Evolutionary conservation across 176 grass and related monocot genomes (phyloP), one percentile per base, ranked within the genome.

Genomic region (Dactylis glomerata): DNA sequence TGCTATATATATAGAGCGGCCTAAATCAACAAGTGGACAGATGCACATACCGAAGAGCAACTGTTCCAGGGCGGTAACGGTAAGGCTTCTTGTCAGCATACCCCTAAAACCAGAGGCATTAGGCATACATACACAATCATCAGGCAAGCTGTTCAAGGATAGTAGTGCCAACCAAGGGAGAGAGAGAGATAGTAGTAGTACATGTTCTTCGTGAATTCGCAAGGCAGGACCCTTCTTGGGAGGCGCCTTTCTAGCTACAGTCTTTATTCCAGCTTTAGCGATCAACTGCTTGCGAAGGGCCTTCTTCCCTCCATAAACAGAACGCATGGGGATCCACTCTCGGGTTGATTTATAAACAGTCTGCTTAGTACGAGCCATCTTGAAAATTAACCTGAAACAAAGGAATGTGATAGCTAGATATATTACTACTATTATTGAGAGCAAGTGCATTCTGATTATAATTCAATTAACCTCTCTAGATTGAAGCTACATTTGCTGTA

Each of bases 71-170:
- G 27, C 89, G 79, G 89, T 93, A 97, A 0, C 92, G 40, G 79
- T 97, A 91, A 0, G 95, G 95, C 91, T 95, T 98, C 92, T 93
- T 93, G 38, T 33, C 62, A 7, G 30, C 62, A 17, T 0, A 47
- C 12, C 45, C 45, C 45, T 47, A 47, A 47, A 47, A 14, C 45
- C 45, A 47, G 45, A 47, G 12, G 13, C n/a, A n/a, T n/a, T n/a
- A n/a, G n/a, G n/a, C n/a, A n/a, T 14, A 15, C 45, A 47, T 1
- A 47, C 16, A 47, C 3, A 47, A 2, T 3, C 12, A 46, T 46
- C 44, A 46, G 44, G 44, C 3, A 46, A 46, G 44, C 44, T 3
- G 41, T 44, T 44, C 41, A 3, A 11, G 41, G 1, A 11, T 13
- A 47, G 11, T 47, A 47, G 45, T 47, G 14, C 45, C 2, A 47